Base-by-base conservation (phyloP, 768 basidiomycete species). In the Coprinellus aureogranulatus region DNA sequence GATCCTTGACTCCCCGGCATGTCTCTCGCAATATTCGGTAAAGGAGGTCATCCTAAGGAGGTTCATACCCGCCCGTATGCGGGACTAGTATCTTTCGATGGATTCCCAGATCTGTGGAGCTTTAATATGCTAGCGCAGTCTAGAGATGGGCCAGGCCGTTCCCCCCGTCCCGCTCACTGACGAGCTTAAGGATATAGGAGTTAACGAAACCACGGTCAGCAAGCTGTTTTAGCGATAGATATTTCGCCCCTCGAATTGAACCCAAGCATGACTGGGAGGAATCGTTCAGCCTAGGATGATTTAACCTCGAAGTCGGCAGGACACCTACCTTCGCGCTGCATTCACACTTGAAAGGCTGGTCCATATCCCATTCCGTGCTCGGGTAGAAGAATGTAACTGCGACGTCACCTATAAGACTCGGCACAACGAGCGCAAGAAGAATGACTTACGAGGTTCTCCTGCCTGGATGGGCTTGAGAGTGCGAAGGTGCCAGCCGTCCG, bases 1-100 rank as follows among this genome's bases (percentile, higher is more conserved):
- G 16, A 66, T 83, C 1, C 76, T 93, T 16, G 70, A 78, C 4
- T 85, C 89, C 0, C 94, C 94, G 2, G 86, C 85, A 5, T 90
- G 86, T 67, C 74, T 97, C 18, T 70, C 82, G 40, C 80, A 88
- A 55, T 97, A 92, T 65, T 85, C 87, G 4, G 80, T 99, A 5
- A 76, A 89, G 42, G 97, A 98, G 68, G 90, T 98, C 2, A 81
- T 87, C 1, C 68, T 96, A 1, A 80, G 92, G 27, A 78, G 95
- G 39, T 98, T 95, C 68, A 84, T 96, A 40, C 94, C 95, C 1
- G 91, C 94, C 0, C 79, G 95, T 14, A 94, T 95, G 93, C 84
- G 95, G 25, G 92, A 94, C 72, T 95, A 52, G 18, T 25, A 9
- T 37, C 5, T 12, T 25, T 11, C 22, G 10, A 14, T 25, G 8